Evolutionary conservation across 768 basidiomycete species (phyloP), one percentile per base, ranked within the genome.

Genomic region (Phylloporus sp.): DNA sequence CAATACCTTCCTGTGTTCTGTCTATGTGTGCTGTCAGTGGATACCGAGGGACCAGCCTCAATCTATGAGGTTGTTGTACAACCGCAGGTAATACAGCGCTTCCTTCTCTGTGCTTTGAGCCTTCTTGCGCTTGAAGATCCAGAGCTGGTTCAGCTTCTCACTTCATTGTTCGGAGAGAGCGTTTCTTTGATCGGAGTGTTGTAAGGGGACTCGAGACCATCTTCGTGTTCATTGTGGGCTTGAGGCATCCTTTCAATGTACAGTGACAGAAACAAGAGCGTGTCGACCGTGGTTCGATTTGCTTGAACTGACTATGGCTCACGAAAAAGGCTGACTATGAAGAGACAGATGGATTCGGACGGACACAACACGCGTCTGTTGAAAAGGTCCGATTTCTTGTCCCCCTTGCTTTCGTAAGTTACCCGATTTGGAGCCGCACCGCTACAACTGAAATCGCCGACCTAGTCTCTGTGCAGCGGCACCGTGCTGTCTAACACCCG

Each of bases 261-360:
- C 94, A 85, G 62, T 95, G 98, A 98, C 11, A 99, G 95, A 63
- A 99, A 99, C 4, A 99, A 76, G n/a, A 99, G n/a, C n/a, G n/a
- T n/a, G n/a, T n/a, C n/a, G n/a, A n/a, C n/a, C n/a, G n/a, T n/a
- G n/a, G n/a, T n/a, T n/a, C n/a, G n/a, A n/a, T n/a, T n/a, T n/a
- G n/a, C n/a, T n/a, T n/a, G 91, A 95, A 11, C 97, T 95, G n/a
- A n/a, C n/a, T n/a, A n/a, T n/a, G n/a, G n/a, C n/a, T n/a, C n/a
- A n/a, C n/a, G n/a, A 63, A 98, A 98, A 2, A 97, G 95, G 2
- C 97, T 97, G 6, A 98, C 95, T 57, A 99, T 97, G 1, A 73
- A n/a, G n/a, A n/a, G n/a, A n/a, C n/a, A 0, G 11, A 28, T 18
- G 4, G 22, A 23, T 13, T 2, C 13, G 39, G 44, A 26, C 9